A percentile compares a stretch with the other conserved stretches of the same genome.
phyloP scores from a whole-genome alignment of 306 rosid species.

The Cercis canadensis region DNA sequence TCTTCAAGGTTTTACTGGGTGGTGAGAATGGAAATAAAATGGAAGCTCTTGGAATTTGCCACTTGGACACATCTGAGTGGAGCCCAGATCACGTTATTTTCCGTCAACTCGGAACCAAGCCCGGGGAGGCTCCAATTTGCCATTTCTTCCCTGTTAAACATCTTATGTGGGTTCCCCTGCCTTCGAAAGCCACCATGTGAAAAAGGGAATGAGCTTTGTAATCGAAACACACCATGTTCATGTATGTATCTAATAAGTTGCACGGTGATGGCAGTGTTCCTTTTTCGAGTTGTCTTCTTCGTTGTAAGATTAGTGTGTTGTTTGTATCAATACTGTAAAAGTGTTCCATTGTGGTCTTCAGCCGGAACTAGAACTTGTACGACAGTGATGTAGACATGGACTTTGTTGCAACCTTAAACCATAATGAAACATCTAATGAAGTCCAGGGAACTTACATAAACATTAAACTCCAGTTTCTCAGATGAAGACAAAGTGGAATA shows the following conservation, averaged over 20 bases:
- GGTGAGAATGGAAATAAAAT: slow-evolving; percentile 58
- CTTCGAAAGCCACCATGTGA: slow-evolving; percentile 43
- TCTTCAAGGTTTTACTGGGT: slow-evolving; percentile 56
- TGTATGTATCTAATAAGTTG: too few relatives aligned
- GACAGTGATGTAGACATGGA: too few relatives aligned
- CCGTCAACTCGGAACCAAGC: slow-evolving; percentile 42
- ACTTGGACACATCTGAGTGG: slow-evolving; percentile 71
- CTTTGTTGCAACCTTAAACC: too few relatives aligned
- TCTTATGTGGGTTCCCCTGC: slow-evolving; percentile 58
- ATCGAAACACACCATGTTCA: too few relatives aligned
- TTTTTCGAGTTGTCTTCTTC: background rate
- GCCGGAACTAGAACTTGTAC: too few relatives aligned
- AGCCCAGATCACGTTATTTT: slow-evolving; percentile 44
- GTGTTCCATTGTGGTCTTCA: too few relatives aligned
- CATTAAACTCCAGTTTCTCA: too few relatives aligned
- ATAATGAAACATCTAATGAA: too few relatives aligned
- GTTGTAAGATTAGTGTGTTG: background rate
- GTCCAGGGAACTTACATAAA: too few relatives aligned
- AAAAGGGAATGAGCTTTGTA: background rate
- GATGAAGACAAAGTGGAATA: too few relatives aligned
- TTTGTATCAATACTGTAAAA: background rate
- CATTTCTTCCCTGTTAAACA: slow-evolving; percentile 66
- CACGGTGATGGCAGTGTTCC: background rate
- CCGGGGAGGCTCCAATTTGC: slow-evolving; percentile 55
- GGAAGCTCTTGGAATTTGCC: slow-evolving; percentile 63